Evolutionary conservation across 352 stramenopile genomes (phyloP), one percentile per base, ranked within the genome.

Genomic region (Phytophthora pistaciae): DNA sequence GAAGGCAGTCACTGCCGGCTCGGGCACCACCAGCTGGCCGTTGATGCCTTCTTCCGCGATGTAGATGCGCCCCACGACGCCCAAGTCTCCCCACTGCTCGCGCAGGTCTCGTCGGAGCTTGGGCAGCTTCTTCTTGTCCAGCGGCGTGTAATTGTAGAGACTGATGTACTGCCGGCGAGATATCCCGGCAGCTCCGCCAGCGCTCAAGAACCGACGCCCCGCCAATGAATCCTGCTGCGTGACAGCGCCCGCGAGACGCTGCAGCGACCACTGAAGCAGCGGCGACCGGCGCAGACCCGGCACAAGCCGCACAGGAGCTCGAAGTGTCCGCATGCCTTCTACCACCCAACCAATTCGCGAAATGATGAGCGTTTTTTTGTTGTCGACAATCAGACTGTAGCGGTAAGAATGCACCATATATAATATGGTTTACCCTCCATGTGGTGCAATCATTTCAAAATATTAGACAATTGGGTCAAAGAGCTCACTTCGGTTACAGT

Each of bases 21-120:
- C 87, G 2, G 96, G 96, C 29, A 99, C 80, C 42, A 94, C 90
- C 79, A 99, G 94, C 84, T 99, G 96, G 8, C 93, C 96, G 82
- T 99, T 99, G 52, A 98, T 85, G 20, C 95, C 96, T 84, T 99
- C 96, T 11, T 87, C 68, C 7, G 96, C 93, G 18, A 98, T 92
- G 77, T 99, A 99, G 14, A 99, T 86, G 57, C 91, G 76, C 5
- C 91, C 88, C 5, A 84, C 58, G 8, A 88, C 82, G 16, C 77
- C 75, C 38, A 96, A 60, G 16, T 65, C 50, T 13, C 59, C 64
- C 91, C 89, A 95, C 7, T 64, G 36, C 6, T 73, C 56, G 13
- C 68, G 64, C 64, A 91, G 49, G 3, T 75, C 62, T 23, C 68
- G 68, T 20, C 80, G 74, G 42, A 91, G 69, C 36, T 70, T 63